These are phyloP conservation scores for Cryptococcus maquisensis DNA, from an alignment of 1,284 basidiomycete species.

Conservation along the genomic window DNA sequence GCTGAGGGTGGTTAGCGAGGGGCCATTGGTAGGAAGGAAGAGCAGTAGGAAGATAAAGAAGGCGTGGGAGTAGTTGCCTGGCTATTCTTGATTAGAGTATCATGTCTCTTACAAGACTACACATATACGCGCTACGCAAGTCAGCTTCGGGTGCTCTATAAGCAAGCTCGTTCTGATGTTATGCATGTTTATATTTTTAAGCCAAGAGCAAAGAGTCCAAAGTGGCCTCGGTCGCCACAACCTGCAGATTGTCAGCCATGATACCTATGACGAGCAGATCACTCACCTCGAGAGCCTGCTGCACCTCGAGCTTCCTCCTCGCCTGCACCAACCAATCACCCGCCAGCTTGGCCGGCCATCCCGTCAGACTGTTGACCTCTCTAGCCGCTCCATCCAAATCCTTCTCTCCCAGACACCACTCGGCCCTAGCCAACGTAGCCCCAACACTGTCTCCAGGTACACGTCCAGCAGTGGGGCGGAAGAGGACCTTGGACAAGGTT, in stretches of 20 bases:
- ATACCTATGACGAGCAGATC: constrained; percentile 25
- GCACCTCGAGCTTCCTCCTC: constrained; percentile 79
- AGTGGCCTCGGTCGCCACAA: constrained; percentile 78
- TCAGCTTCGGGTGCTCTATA: no score
- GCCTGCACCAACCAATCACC: constrained; percentile 91
- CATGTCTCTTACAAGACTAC: no score
- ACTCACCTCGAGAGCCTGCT: constrained; percentile 81
- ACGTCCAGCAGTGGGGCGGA: constrained; percentile 65
- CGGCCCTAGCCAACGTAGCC: constrained; percentile 82
- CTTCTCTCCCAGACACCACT: constrained; percentile 84
- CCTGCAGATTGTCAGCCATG: constrained; percentile 48
- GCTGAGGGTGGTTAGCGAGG: no score
- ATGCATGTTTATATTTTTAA: constrained; percentile 6
- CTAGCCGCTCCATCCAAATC: constrained; percentile 86
- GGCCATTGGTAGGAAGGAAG: no score
- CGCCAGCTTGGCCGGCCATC: constrained; percentile 77
- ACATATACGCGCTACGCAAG: no score
- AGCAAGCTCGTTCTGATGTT: background rate
- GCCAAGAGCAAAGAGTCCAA: constrained; percentile 54
- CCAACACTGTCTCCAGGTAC: constrained; percentile 78
- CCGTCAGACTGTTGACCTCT: constrained; percentile 84
- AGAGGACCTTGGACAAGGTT: constrained; percentile 69
- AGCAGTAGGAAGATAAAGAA: no score
- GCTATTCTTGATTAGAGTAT: no score
- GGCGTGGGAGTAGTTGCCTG: no score